These are phyloP conservation scores for Pyrenula massariospora DNA, from an alignment of 495 filamentous ascomycete genomes.

Conservation along the genomic window DNA sequence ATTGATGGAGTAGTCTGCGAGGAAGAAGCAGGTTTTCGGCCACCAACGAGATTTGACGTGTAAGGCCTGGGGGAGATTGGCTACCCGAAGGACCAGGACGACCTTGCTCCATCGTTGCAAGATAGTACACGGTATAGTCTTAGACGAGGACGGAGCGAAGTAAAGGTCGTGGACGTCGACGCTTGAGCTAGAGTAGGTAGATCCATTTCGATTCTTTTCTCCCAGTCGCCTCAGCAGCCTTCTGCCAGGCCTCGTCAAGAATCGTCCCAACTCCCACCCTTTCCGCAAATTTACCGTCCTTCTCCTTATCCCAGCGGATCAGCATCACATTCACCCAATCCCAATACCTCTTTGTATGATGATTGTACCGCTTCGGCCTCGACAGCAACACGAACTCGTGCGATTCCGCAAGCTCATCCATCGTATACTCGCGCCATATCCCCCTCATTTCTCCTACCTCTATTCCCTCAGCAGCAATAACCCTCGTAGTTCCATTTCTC, in stretches of 20 bases:
- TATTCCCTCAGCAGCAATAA: background rate
- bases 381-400: slow-evolving; percentile 1
- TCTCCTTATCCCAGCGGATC: background rate
- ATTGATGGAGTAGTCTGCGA: too few relatives aligned
- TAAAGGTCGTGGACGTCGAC: too few relatives aligned
- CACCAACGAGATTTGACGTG: too few relatives aligned
- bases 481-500: background rate
- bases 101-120: too few relatives aligned
- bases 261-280: background rate
- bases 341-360: background rate
- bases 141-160: too few relatives aligned
- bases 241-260: background rate
- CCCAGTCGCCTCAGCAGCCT: background rate
- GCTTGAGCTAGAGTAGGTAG: background rate
- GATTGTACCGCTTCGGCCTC: background rate
- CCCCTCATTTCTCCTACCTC: background rate
- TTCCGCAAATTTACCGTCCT: background rate
- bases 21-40: too few relatives aligned
- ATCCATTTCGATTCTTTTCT: background rate
- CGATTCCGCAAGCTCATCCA: background rate
- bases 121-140: too few relatives aligned
- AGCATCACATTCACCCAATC: background rate
- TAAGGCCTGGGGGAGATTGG: too few relatives aligned
- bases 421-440: background rate
- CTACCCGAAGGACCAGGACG: too few relatives aligned